A percentile compares a stretch with the other conserved stretches of the same genome.
Conservation (phyloP, 805 yeast species). For the Candida methanosorbosa region DNA sequence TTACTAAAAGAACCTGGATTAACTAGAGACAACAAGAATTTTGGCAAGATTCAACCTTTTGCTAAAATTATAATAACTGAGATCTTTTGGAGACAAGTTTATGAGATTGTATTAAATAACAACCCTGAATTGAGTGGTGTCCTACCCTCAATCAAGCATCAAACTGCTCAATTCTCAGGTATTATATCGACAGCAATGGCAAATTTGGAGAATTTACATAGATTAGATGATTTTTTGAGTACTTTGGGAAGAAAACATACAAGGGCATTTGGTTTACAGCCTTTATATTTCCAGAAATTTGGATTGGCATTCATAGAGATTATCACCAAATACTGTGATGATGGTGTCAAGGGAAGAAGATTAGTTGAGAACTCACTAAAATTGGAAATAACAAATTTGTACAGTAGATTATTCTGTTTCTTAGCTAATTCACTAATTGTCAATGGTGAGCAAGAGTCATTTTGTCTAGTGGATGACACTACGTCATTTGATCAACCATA, state of each 20-base stretch:
- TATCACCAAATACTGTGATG: slow-evolving; percentile 40
- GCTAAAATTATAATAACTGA: slow-evolving; percentile 36
- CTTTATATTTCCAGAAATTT: slow-evolving; percentile 52
- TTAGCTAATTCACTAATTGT: slow-evolving; percentile 21
- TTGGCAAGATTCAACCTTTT: slow-evolving; percentile 5
- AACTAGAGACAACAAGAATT: background rate
- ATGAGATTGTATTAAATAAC: slow-evolving; percentile 48
- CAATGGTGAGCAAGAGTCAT: too few species aligned
- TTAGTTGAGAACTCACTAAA: slow-evolving; percentile 4
- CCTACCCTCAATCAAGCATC: slow-evolving; percentile 62
- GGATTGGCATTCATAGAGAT: slow-evolving; percentile 56
- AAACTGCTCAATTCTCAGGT: slow-evolving; percentile 64
- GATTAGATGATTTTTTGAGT: slow-evolving; percentile 43
- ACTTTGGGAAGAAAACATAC: slow-evolving; percentile 61
- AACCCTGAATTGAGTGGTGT: slow-evolving; percentile 30
- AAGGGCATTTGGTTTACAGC: slow-evolving; percentile 55
- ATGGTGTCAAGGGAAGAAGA: background rate
- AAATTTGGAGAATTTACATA: slow-evolving; percentile 44
- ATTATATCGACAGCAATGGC: slow-evolving; percentile 52
- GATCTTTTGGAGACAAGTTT: slow-evolving; percentile 60
- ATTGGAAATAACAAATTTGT: slow-evolving; percentile 8
- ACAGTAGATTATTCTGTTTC: slow-evolving; percentile 22
- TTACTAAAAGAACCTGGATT: background rate
- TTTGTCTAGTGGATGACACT: too few species aligned
- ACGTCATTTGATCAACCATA: too few species aligned